phyloP scores from a whole-genome alignment of 129 eudicot species.

The Logfia minima region DNA sequence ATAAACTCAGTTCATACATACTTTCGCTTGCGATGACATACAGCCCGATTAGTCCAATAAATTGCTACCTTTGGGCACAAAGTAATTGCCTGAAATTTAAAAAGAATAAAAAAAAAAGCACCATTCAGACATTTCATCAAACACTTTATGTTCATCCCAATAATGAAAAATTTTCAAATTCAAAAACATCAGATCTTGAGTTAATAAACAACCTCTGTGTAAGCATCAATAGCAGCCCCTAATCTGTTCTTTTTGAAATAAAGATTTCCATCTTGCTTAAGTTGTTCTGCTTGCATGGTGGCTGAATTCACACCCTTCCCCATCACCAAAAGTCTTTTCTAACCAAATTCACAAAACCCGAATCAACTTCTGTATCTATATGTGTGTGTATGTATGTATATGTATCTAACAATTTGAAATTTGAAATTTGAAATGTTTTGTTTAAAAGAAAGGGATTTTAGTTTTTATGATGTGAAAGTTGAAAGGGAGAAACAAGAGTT shows the following conservation, averaged over 20 bases:
- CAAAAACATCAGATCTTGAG: background rate
- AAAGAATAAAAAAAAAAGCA: background rate
- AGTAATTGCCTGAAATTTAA: conserved; percentile 66
- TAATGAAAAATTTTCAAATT: background rate
- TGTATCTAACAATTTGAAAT: background rate
- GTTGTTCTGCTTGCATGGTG: conserved; percentile 70
- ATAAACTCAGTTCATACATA: conserved; percentile 29
- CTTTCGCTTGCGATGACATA: conserved; percentile 81
- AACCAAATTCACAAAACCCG: background rate
- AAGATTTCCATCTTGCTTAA: conserved; percentile 62
- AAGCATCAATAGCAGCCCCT: conserved; percentile 93
- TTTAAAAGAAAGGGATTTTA: background rate
- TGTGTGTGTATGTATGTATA: no score
- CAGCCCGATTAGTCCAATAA: conserved; percentile 87
- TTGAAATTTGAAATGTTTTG: background rate
- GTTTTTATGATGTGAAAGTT: background rate
- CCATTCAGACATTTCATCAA: conserved; percentile 24
- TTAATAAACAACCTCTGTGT: conserved; percentile 55
- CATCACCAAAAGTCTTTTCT: conserved; percentile 12
- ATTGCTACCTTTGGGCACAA: conserved; percentile 84
- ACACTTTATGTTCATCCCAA: conserved; percentile 1
- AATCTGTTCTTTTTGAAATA: conserved; percentile 61
- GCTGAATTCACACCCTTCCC: conserved; percentile 34
- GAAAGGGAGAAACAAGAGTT: background rate
- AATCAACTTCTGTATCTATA: background rate